Conservation (phyloP, 169 alveolate genomes). For the Plasmodium knowlesi region DNA sequence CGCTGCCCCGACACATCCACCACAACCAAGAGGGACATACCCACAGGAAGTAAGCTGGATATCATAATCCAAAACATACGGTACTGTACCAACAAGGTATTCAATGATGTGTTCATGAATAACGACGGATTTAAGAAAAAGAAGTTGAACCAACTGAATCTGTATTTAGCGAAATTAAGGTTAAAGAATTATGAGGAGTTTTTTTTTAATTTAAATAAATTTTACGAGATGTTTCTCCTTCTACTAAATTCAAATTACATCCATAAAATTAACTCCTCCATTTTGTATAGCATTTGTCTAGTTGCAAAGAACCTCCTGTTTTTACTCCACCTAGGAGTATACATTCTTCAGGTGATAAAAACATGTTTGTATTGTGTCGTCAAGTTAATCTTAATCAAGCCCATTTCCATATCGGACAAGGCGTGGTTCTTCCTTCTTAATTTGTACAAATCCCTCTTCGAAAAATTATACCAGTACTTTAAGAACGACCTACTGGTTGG, state of each 20-base stretch:
- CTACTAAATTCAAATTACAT: conserved; percentile 40
- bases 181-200: conserved; percentile 30
- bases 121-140: conserved; percentile 27
- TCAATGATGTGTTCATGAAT: conserved; percentile 37
- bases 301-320: conserved; percentile 33
- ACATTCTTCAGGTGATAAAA: conserved; percentile 34
- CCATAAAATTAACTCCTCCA: conserved; percentile 47
- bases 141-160: conserved; percentile 27
- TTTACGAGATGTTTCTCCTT: conserved; percentile 19
- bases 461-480: conserved; percentile 38
- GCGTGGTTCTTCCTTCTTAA: conserved; percentile 46
- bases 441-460: conserved; percentile 28
- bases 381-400: conserved; percentile 36
- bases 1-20: not conserved
- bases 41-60: not conserved
- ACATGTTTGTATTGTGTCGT: conserved; percentile 31
- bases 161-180: conserved; percentile 45
- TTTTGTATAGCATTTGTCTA: conserved; percentile 34
- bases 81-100: conserved; percentile 29
- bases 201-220: conserved; percentile 51
- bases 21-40: not conserved
- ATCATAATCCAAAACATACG: conserved; percentile 38
- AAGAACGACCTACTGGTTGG: not conserved
- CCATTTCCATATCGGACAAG: conserved; percentile 32
- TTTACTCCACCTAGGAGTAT: conserved; percentile 11